A percentile compares a stretch with the other conserved stretches of the same genome.
These are phyloP conservation scores for Ceratorhiza oryzae-sativae DNA, from an alignment of 1,284 basidiomycete genomes.

Conservation along the genomic window DNA sequence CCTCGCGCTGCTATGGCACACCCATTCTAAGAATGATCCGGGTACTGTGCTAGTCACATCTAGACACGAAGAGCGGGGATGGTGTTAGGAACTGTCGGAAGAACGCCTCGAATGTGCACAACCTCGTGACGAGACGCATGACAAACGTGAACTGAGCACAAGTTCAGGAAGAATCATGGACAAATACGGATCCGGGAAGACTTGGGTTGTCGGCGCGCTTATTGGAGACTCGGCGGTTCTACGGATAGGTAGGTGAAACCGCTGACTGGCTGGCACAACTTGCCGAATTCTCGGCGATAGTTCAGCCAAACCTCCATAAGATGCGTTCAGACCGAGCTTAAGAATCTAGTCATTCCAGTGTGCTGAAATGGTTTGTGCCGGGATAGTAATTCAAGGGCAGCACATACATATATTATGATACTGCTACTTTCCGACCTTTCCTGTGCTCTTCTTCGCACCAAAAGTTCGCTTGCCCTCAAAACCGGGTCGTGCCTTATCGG, in stretches of 20 bases:
- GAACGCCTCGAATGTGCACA: not conserved
- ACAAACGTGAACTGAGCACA: not conserved
- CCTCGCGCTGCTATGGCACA: not conserved
- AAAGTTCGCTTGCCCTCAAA: conserved; percentile 79
- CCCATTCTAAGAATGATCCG: not conserved
- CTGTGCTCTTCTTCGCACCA: conserved; percentile 54
- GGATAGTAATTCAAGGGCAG: not conserved
- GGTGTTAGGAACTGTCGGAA: conserved; percentile 3
- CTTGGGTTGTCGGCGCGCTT: not conserved
- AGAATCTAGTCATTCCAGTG: not conserved
- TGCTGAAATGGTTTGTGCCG: not conserved
- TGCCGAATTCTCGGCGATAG: conserved; percentile 20
- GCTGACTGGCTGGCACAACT: conserved; percentile 8
- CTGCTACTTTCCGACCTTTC: not conserved
- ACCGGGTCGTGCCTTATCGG: conserved; percentile 75
- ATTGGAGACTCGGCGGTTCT: conserved; percentile 5
- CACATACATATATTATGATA: not conserved
- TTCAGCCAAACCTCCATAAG: not conserved
- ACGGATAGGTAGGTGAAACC: not conserved
- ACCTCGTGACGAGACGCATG: conserved; percentile 7
- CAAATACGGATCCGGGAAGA: not conserved
- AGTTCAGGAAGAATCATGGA: not conserved
- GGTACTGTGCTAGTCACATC: not conserved
- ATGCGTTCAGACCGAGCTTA: not conserved
- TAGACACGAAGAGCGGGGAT: not conserved